Conservation (phyloP, 176 grass and related monocot species). For the Guadua angustifolia region DNA sequence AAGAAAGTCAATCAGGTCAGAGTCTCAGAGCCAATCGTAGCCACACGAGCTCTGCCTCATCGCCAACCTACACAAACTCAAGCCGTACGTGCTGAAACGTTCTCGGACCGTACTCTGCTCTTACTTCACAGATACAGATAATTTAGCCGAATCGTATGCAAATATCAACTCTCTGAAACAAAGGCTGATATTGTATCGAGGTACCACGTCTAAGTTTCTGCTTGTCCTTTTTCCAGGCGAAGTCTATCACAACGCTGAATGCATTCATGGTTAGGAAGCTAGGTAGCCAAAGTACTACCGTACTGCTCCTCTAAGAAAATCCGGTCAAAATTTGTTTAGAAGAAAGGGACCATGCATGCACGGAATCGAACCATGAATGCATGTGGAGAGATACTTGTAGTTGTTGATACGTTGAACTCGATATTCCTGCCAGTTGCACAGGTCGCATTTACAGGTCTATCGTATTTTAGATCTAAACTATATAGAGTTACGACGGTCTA, state of each 20-base stretch:
- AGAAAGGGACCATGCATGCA: conserved; percentile 28
- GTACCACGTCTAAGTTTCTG: background rate
- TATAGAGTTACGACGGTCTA: no score
- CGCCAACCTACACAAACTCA: background rate
- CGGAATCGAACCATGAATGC: background rate
- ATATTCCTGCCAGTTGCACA: background rate
- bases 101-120: background rate
- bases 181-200: background rate
- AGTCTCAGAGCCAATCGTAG: no score
- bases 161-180: background rate
- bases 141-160: background rate
- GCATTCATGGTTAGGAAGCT: no score
- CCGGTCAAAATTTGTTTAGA: conserved; percentile 30
- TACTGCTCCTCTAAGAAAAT: background rate
- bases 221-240: background rate
- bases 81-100: background rate
- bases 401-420: background rate
- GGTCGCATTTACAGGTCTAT: no score
- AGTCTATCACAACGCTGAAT: conserved; percentile 19
- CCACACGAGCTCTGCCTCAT: conserved; percentile 1
- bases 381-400: conserved; percentile 8
- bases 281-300: background rate
- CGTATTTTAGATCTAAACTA: no score
- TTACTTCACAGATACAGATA: background rate
- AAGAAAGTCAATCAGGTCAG: conserved; percentile 16